Base-by-base conservation (phyloP, 2,329 filamentous ascomycete genomes). In the Pseudogymnoascus sp. region DNA sequence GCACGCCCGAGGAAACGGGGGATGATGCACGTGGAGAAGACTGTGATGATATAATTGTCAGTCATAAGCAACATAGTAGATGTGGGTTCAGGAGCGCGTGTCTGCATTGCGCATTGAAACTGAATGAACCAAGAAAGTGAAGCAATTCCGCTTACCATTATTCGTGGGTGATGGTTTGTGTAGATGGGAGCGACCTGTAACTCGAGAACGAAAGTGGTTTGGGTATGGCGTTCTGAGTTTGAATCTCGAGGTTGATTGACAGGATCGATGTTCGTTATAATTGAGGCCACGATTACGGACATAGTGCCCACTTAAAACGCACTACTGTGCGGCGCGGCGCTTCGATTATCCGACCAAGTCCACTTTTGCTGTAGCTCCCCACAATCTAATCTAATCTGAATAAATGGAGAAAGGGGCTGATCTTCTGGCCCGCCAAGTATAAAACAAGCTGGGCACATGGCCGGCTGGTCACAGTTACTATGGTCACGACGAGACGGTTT, bases 1-100 rank as follows among this genome's bases (percentile, higher is more conserved):
- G 81, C 69, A 83, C 65, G 81, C 78, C 75, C 67, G 78, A 75
- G 67, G 80, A 78, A 73, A 77, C 78, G 65, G 86, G 86, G 59
- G 87, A 88, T 61, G 84, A 80, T 63, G 85, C 62, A 64, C 72
- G 69, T 68, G 73, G 72, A 37, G 73, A 74, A 63, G 73, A 74
- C 73, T 74, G 42, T 46, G 49, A 56, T 56, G 49, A 21, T 18
- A 34, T 34, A 56, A 36, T 36, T 56, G 49, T 56, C 28, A 56
- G 49, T 21, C 28, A 56, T 7, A 18, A 56, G 28, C 28, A 56
- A 56, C 49, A 56, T 36, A 18, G 28, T 14, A 14, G 49, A 21
- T 7, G 9, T 34, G 28, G 4, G 49, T 34, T 18, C 46, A 46
- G 25, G 59, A 61, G 59, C 28, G 49, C 16, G 49, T 56, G 49